These are phyloP conservation scores for Sarocladiaceae sp. DNA, from an alignment of 2,329 filamentous ascomycete genomes.

Conservation along the genomic window DNA sequence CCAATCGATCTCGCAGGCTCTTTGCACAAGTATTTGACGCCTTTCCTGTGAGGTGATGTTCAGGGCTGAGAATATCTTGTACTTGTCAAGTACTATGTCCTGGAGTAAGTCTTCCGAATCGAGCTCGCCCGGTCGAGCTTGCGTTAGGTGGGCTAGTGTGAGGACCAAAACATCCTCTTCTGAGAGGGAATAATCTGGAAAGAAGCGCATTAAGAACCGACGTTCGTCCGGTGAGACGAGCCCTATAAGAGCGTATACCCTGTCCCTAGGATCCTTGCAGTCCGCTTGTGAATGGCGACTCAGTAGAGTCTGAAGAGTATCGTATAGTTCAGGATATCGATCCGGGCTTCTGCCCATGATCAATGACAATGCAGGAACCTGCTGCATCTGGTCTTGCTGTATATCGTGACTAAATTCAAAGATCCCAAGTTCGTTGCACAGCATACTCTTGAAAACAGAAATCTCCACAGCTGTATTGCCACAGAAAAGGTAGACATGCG, in stretches of 20 bases:
- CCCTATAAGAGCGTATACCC: conserved; percentile 12
- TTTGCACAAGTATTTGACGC: too few relatives aligned
- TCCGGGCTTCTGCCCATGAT: background rate
- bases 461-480: background rate
- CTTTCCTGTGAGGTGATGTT: too few relatives aligned
- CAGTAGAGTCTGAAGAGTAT: background rate
- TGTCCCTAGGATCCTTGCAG: background rate
- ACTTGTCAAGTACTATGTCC: too few relatives aligned
- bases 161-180: too few relatives aligned
- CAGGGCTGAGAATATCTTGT: too few relatives aligned
- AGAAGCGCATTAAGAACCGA: background rate
- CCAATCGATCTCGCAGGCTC: too few relatives aligned
- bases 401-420: too few relatives aligned
- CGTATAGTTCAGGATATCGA: background rate
- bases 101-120: too few relatives aligned
- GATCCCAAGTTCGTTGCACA: background rate
- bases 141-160: too few relatives aligned
- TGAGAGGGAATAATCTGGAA: background rate
- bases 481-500: background rate
- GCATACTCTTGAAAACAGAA: background rate
- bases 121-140: too few relatives aligned
- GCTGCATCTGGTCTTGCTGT: background rate
- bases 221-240: background rate
- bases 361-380: background rate
- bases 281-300: background rate